These are phyloP conservation scores for Juglanconis sp. DNA, from an alignment of 2,329 filamentous ascomycete species.

Conservation along the genomic window DNA sequence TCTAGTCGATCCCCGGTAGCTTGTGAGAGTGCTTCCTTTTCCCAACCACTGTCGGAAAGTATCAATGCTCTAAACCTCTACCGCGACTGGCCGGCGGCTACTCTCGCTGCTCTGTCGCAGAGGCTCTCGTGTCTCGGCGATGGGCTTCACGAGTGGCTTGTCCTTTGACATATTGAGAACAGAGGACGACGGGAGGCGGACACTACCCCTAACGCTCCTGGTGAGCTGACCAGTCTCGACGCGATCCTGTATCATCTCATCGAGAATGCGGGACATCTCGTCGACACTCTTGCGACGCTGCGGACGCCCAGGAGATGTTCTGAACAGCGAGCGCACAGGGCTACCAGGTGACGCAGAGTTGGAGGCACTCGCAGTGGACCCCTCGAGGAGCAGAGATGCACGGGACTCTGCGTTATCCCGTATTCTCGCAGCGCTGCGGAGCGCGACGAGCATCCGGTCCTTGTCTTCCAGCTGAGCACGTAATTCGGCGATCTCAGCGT, in stretches of 20 bases:
- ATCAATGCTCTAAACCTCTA: conserved; percentile 18
- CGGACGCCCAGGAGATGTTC: conserved; percentile 25
- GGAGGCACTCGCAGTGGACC: neutral
- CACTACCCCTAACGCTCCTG: conserved; percentile 63
- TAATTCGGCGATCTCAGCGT: conserved; percentile 89
- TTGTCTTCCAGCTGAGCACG: conserved; percentile 88
- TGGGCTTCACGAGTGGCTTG: conserved; percentile 25
- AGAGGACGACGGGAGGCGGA: conserved; percentile 46
- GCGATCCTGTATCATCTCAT: conserved; percentile 92
- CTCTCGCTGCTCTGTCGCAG: conserved; percentile 31
- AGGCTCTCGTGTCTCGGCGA: conserved; percentile 31
- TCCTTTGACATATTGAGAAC: conserved; percentile 30
- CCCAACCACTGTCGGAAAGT: conserved; percentile 10
- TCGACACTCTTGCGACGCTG: conserved; percentile 68
- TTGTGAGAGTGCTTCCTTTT: neutral
- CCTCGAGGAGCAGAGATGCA: conserved; percentile 30
- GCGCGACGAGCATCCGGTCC: conserved; percentile 84
- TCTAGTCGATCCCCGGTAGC: neutral
- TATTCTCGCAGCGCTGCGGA: conserved; percentile 81
- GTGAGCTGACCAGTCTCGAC: conserved; percentile 73
- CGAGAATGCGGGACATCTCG: conserved; percentile 88
- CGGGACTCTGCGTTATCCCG: conserved; percentile 65
- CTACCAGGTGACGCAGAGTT: conserved; percentile 26
- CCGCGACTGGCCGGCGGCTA: conserved; percentile 8
- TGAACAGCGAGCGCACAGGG: conserved; percentile 20